Base-by-base conservation (phyloP, 2,329 filamentous ascomycete species). In the Cladosporium colombiae region DNA sequence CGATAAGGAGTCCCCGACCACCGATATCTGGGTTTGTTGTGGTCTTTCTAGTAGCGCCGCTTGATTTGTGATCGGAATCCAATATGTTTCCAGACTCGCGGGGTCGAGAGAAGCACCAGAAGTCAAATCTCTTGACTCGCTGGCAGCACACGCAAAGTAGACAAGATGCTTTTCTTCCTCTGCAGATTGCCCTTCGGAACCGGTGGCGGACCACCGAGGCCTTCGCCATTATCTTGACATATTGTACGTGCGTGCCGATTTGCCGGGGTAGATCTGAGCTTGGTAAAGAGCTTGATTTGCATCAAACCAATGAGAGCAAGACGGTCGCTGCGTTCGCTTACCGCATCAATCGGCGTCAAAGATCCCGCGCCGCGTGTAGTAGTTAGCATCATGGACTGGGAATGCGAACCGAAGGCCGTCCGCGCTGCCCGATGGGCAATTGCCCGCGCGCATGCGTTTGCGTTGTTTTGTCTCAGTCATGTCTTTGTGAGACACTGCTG, bases 381-480 rank as follows among this genome's bases (percentile, higher is more conserved):
- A 59, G 56, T 35, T 35, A n/a, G 56, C 56, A 59, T 59, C 56
- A 59, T 59, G 56, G 35, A 59, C 37, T 44, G 37, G 16, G n/a
- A 37, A n/a, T 55, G 52, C 52, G 52, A 55, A 55, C 52, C 40
- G 40, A 23, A 46, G 40, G 40, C 8, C 8, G 52, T 29, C 52
- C 52, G 52, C 52, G 52, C 52, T 29, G 52, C 25, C 52, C 52
- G 52, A 55, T 55, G 52, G 31, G 29, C 40, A 46, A 33, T 53
- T 16, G 33, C 31, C 29, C 60, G 60, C 33, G 21, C 57, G 31
- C 35, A 13, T 31, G 56, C 57, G 14, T 23, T 23, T 56, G 44
- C 61, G 35, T 50, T 50, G 50, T 63, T 63, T 63, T 56, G 61
- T 55, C 35, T 63, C 61, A 23, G 50, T 33, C 61, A 63, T 63